Percentiles rank a stretch among this genome's conserved stretches.
Evolutionary conservation across 352 stramenopile species (phyloP).

Genomic region (Aphanomyces astaci): DNA sequence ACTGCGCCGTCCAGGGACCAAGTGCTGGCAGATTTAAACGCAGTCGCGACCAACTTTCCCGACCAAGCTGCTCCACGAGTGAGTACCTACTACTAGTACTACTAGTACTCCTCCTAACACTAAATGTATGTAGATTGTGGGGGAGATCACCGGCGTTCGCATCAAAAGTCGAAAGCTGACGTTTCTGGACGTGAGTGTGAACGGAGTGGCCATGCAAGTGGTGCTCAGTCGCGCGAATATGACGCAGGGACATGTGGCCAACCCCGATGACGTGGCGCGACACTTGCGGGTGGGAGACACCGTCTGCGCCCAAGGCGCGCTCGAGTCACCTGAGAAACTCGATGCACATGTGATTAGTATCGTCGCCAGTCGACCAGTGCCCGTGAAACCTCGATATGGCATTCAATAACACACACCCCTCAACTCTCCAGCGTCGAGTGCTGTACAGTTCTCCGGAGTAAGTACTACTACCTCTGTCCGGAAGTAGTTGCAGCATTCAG

Average conservation of each 20-base stretch:
- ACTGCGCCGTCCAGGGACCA: not conserved
- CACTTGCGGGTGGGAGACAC: conserved; percentile 4
- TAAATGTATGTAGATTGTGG: not conserved
- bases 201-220: not conserved
- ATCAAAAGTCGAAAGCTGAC: conserved; percentile 11
- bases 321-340: not conserved
- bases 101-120: too few species aligned
- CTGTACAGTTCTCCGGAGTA: too few species aligned
- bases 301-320: not conserved
- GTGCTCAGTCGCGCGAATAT: not conserved
- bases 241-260: not conserved
- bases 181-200: not conserved
- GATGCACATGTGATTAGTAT: not conserved
- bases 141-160: not conserved
- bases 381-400: not conserved
- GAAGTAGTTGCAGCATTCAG: too few species aligned
- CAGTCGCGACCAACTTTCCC: not conserved
- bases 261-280: not conserved
- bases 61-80: too few species aligned
- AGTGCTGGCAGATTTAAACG: not conserved
- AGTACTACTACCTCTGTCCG: too few species aligned
- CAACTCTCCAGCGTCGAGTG: too few species aligned
- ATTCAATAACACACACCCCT: not conserved
- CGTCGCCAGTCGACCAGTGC: not conserved
- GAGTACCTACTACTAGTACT: too few species aligned